Base-by-base conservation (phyloP, 139 green algal species). In the Coelastrella sp. region DNA sequence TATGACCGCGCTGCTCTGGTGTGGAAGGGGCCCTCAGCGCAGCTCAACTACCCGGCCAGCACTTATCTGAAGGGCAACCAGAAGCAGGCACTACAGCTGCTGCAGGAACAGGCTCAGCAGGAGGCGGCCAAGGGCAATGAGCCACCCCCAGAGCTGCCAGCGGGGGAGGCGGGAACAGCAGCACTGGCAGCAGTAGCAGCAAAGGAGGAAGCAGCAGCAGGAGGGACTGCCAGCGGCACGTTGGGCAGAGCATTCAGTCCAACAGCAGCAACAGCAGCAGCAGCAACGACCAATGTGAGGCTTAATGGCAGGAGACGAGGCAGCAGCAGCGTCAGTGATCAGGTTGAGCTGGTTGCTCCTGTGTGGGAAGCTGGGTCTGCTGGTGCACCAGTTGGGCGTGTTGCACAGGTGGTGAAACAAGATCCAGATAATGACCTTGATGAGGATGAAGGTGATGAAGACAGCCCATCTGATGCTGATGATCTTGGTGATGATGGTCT, bases 1-100 rank as follows among this genome's bases (percentile, higher is more conserved):
- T 86, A 79, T 41, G 80, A 86, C 48, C 38, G 80, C 4, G 80
- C 80, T 48, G 64, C 80, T 2, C 48, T 86, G 34, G 80, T 79
- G 9, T 79, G 48, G 45, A 86, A 86, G 23, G 80, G 80, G 17
- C 66, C 66, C 21, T 66, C 41, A 11, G 80, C 80, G n/a, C 45
- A 67, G 64, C 66, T 86, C 0, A 79, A 86, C 80, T 68, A 79
- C 67, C 80, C 80, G 19, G 45, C 66, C 5, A 57, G 32, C 66
- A 79, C 45, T 0, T 86, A 86, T 34, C 50, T 86, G 17, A 51
- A 66, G 21, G 80, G 66, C 34, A 60, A 69, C 23, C 45, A 79
- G 66, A 41, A 68, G 43, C 40, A 43, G 66, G 32, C 43, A 2
- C 48, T 78, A 45, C 64, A 78, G 66, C n/a, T 37, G 45, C 48